A percentile compares a stretch with the other conserved stretches of the same genome.
phyloP scores from a whole-genome alignment of 768 basidiomycete genomes.

The Xanthoconium stramineum region DNA sequence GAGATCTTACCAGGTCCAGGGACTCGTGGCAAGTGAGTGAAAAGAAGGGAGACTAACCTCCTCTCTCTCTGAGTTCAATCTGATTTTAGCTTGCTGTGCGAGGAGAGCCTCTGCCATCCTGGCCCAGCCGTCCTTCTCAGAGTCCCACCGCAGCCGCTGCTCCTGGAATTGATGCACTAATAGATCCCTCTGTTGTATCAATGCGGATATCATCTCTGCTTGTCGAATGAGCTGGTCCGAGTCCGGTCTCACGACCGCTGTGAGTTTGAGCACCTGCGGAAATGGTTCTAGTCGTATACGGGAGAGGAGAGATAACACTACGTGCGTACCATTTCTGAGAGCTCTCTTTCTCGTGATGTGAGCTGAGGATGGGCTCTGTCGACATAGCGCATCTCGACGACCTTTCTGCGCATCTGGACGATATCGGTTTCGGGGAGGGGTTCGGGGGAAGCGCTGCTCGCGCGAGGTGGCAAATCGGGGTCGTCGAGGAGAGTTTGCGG shows the following conservation, averaged over 20 bases:
- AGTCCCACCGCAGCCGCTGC: slow-evolving; percentile 57
- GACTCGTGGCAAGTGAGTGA: background rate
- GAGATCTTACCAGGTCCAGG: background rate
- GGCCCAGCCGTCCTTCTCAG: slow-evolving; percentile 63
- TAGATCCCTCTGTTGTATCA: slow-evolving; percentile 58
- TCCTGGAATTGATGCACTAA: slow-evolving; percentile 51
- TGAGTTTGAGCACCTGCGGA: slow-evolving; percentile 47
- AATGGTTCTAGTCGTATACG: slow-evolving; percentile 3
- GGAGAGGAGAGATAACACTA: slow-evolving; percentile 6
- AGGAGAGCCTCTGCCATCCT: slow-evolving; percentile 67
- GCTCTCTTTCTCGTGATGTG: slow-evolving; percentile 46
- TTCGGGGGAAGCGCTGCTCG: slow-evolving; percentile 31
- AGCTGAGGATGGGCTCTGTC: slow-evolving; percentile 24
- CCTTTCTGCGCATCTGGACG: slow-evolving; percentile 43
- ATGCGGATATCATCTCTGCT: slow-evolving; percentile 55
- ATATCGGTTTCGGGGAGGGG: slow-evolving; percentile 48
- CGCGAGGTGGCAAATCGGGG: slow-evolving; percentile 17
- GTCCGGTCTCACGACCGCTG: slow-evolving; percentile 38
- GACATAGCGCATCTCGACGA: slow-evolving; percentile 41
- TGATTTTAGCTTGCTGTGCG: slow-evolving; percentile 41
- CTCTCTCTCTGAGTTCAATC: slow-evolving; percentile 35
- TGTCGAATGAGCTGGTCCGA: slow-evolving; percentile 52
- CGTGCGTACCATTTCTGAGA: slow-evolving; percentile 53
- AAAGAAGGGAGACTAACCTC: slow-evolving; percentile 38
- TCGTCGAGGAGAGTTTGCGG: slow-evolving; percentile 24